Percentiles rank a stretch among this genome's conserved stretches.
phyloP scores from a whole-genome alignment of 1,139 yeast genomes.

The Saccharomycopsis crataegensis region DNA sequence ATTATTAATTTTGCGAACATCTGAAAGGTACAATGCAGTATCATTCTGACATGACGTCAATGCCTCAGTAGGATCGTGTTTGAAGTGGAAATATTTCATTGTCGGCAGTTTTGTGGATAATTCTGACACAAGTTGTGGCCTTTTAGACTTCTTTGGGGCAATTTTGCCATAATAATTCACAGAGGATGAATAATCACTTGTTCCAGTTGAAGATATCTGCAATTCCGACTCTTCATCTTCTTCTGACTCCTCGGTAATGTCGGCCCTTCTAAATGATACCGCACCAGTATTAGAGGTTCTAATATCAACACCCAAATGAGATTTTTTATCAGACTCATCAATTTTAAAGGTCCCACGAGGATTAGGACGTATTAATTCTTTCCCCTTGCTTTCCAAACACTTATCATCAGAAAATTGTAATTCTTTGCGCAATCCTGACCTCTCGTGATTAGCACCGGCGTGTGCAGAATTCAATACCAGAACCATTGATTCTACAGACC shows the following conservation, averaged over 20 bases:
- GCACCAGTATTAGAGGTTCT: too few relatives aligned
- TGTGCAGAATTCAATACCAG: too few relatives aligned
- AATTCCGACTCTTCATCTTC: background rate
- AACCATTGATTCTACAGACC: too few relatives aligned
- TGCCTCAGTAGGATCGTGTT: slow-evolving; percentile 6
- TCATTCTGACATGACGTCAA: background rate
- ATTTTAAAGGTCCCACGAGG: too few relatives aligned
- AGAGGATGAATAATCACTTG: background rate
- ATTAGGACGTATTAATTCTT: background rate
- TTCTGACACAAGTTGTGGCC: too few relatives aligned
- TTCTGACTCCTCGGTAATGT: background rate
- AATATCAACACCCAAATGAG: background rate
- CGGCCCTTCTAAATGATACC: too few relatives aligned
- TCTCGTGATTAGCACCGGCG: too few relatives aligned
- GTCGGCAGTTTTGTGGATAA: background rate
- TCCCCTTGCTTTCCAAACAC: background rate
- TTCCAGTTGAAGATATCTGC: background rate
- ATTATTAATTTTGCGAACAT: slow-evolving; percentile 31
- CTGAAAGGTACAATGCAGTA: slow-evolving; percentile 34
- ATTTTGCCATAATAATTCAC: too few relatives aligned
- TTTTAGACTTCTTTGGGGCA: too few relatives aligned
- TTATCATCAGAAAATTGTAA: background rate
- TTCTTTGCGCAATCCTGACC: background rate
- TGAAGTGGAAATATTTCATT: slow-evolving; percentile 1
- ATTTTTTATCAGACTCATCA: too few relatives aligned